Base-by-base conservation (phyloP, 176 grass and related monocot genomes). In the Rhynchospora tenuis region DNA sequence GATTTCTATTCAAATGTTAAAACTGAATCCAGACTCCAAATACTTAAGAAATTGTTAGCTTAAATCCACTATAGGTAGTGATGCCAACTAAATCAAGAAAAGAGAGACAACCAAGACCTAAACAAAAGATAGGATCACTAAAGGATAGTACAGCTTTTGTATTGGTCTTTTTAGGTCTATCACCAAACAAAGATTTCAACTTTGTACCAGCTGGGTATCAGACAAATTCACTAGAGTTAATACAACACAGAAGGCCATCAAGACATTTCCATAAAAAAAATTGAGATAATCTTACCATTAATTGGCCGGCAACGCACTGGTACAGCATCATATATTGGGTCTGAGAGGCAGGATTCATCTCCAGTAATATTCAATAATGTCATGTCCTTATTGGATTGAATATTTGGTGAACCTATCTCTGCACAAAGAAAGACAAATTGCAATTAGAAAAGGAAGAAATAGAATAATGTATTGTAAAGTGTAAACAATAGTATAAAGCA, bases 321-420 rank as follows among this genome's bases (percentile, higher is more conserved):
- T 50, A 82, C 44, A 0, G 80, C 80, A 65, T 68, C 80, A 65
- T 66, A 67, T 50, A 82, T 82, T 3, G 11, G 80, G 60, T 82
- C 59, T 63, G 59, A 46, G 33, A 63, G 33, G 51, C 78, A 24
- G 33, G 27, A 59, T 44, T 81, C 45, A 45, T 82, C 80, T 68
- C 22, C 80, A 20, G 60, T 67, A 10, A 82, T 50, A 9, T 82
- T 77, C 24, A 56, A 19, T 33, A 56, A 31, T 50, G 50, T 19
- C n/a, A 54, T 15, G 55, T 77, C 73, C 73, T 77, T 77, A 56
- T 54, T 77, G 14, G 50, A 17, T n/a, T 55, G 50, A 77, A 56
- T 31, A 56, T 55, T 56, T 56, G 73, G 73, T 50, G 50, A 19
- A 31, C 48, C 73, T 24, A 77, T 29, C 24, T 77, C 73, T 77